Evolutionary conservation across 2,329 filamentous ascomycete species (phyloP), one percentile per base, ranked within the genome.

Genomic region (Didymella glomerata): DNA sequence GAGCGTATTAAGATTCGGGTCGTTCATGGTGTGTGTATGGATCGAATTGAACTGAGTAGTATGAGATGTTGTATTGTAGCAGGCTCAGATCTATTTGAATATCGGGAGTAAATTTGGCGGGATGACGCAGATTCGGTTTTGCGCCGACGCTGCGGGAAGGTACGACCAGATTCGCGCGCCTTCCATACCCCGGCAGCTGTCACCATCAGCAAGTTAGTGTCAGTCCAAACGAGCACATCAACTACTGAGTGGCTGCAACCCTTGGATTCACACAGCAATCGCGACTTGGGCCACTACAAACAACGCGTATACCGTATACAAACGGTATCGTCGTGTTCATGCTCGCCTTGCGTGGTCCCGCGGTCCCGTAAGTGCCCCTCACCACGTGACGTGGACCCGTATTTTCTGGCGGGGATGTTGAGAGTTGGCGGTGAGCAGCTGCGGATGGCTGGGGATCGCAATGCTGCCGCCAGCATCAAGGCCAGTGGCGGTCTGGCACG

Each of bases 1-100:
- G 77, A 94, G 88, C 54, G 87, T 84, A 80, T 91, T 93, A 74
- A 94, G 84, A 66, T 84, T 83, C 77, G 84, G 87, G 78, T 85
- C 83, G 83, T 82, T 83, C 73, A 77, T 82, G 71, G 70, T 67
- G 66, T 51, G 24, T 28, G n/a, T 20, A 44, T 25, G 51, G 30
- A 30, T 40, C 32, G 16, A 16, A 16, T 34, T 40, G 24, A 44
- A 28, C 13, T 38, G 13, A 11, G 50, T 48, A 38, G 38, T 49
- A 52, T 27, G 32, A 49, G 14, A 46, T 49, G 48, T 59, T 61
- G 50, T 34, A 53, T 54, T 53, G 54, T 34, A 42, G 56, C 27
- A 51, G 41, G 25, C 22, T 42, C 32, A 48, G 20, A 44, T 48
- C 18, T 55, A 54, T 59, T 63, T 60, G 44, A 48, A 55, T 32